Evolutionary conservation across 164 flowering plant genomes (phyloP), one percentile per base, ranked within the genome.

Genomic region (Macadamia integrifolia): DNA sequence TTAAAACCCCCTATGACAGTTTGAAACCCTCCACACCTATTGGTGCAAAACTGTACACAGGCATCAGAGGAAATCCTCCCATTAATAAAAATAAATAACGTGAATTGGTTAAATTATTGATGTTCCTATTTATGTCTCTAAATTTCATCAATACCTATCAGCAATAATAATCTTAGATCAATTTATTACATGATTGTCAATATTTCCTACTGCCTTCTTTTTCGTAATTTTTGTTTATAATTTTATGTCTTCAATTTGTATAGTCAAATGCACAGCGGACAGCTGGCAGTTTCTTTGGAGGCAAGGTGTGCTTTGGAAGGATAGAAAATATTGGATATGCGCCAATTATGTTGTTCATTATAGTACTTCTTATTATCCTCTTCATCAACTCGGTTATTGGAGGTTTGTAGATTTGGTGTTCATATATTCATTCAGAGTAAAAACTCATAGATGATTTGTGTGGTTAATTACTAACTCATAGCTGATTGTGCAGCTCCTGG

Each of bases 341-440:
- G 28, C 98, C 96, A 29, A 74, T 91, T 53, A 80, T 94, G 28
- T 76, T 91, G 60, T 78, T 72, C 66, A 29, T 77, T n/a, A 73
- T 88, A 29, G 46, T 88, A 64, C 6, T 76, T 65, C 66, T 66
- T 23, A 74, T 73, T 46, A 68, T 91, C 64, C 87, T 94, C 78
- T 94, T 94, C 77, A 81, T 88, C 80, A 91, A 84, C 75, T 83
- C 95, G 53, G 84, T 88, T 75, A 79, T 91, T 72, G 66, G 78
- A 68, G 90, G 98, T 93, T 73, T 67, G 84, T 68, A 35, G 13
- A 61, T 28, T 9, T 62, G 46, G 12, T 77, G n/a, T 65, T 63
- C 17, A 69, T 55, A 35, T 58, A 31, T n/a, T 58, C 9, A 52
- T 32, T 29, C 35, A 42, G 40, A 7, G 23, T 42, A 28, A 62